Evolutionary conservation across 768 basidiomycete genomes (phyloP).

Genomic region (Leccinellum rugosiceps): DNA sequence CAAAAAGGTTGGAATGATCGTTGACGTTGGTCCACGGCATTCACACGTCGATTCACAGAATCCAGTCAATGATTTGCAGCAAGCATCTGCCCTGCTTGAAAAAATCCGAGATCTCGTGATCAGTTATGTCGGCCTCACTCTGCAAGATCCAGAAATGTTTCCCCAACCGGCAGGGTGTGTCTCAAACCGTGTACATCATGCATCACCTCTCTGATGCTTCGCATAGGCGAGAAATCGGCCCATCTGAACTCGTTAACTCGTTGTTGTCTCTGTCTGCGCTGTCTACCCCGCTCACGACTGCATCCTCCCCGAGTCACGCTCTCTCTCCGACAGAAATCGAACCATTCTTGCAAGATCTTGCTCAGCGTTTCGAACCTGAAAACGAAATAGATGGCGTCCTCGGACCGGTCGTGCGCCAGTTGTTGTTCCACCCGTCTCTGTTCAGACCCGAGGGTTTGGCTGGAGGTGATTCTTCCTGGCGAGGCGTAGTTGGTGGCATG

Average conservation of each 20-base stretch:
- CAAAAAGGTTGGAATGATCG: slow-evolving; percentile 52
- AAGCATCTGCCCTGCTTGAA: slow-evolving; percentile 62
- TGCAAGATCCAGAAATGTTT: slow-evolving; percentile 95
- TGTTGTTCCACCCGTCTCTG: slow-evolving; percentile 64
- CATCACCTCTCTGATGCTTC: slow-evolving; percentile 2
- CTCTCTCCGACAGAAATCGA: slow-evolving; percentile 70
- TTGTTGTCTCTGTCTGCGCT: slow-evolving; percentile 72
- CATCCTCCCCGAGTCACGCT: slow-evolving; percentile 43
- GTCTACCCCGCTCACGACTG: slow-evolving; percentile 59
- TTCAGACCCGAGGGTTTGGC: slow-evolving; percentile 65
- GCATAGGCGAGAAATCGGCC: slow-evolving; percentile 64
- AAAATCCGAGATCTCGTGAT: slow-evolving; percentile 80
- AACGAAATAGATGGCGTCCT: slow-evolving; percentile 77
- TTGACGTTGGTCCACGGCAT: slow-evolving; percentile 31
- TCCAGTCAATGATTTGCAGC: slow-evolving; percentile 53
- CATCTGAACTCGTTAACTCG: slow-evolving; percentile 77
- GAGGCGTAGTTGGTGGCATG: slow-evolving; percentile 78
- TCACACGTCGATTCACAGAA: slow-evolving; percentile 37
- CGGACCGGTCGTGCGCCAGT: slow-evolving; percentile 61
- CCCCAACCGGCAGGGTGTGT: slow-evolving; percentile 78
- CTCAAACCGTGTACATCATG: not conserved
- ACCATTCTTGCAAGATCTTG: slow-evolving; percentile 80
- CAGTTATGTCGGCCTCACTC: slow-evolving; percentile 81
- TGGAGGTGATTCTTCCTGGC: slow-evolving; percentile 78
- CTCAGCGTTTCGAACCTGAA: slow-evolving; percentile 74